Evolutionary conservation across 352 stramenopile genomes (phyloP).

Genomic region (Phytophthora sojae): DNA sequence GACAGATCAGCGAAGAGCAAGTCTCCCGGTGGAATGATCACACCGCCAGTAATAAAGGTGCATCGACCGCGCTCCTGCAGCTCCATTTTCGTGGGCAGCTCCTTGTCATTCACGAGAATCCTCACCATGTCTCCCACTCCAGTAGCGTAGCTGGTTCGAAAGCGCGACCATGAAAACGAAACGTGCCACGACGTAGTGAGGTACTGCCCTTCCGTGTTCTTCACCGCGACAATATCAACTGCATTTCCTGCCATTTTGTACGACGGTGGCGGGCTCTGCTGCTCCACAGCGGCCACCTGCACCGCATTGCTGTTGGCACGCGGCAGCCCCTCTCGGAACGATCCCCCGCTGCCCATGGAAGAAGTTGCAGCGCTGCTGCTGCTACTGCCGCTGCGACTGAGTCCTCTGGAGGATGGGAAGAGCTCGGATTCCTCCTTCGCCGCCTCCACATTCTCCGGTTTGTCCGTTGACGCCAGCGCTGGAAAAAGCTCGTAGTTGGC

Average conservation of each 20-base stretch:
- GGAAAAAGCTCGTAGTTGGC: conserved; percentile 57
- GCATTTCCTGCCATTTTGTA: conserved; percentile 83
- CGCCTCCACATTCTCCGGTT: conserved; percentile 10
- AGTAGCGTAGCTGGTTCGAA: conserved; percentile 61
- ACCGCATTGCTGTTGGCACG: conserved; percentile 24
- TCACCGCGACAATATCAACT: conserved; percentile 80
- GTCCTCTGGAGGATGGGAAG: conserved; percentile 31
- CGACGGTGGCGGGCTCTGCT: conserved; percentile 35
- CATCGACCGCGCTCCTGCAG: conserved; percentile 74
- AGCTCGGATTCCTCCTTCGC: conserved; percentile 35
- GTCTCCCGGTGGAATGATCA: conserved; percentile 65
- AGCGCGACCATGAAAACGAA: conserved; percentile 76
- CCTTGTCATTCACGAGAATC: conserved; percentile 80
- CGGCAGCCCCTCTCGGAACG: conserved; percentile 14
- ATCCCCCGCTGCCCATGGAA: conserved; percentile 15
- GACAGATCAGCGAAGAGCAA: conserved; percentile 63
- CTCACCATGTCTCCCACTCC: conserved; percentile 77
- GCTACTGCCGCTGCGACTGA: conserved; percentile 29
- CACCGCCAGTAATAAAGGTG: conserved; percentile 65
- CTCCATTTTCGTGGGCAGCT: conserved; percentile 81
- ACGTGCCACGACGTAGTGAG: conserved; percentile 84
- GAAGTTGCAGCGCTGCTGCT: conserved; percentile 20
- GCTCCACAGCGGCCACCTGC: conserved; percentile 12
- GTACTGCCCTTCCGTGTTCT: conserved; percentile 61
- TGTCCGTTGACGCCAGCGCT: conserved; percentile 26